Conservation (phyloP, 2,329 filamentous ascomycete species). For the Pyrenophora teres region DNA sequence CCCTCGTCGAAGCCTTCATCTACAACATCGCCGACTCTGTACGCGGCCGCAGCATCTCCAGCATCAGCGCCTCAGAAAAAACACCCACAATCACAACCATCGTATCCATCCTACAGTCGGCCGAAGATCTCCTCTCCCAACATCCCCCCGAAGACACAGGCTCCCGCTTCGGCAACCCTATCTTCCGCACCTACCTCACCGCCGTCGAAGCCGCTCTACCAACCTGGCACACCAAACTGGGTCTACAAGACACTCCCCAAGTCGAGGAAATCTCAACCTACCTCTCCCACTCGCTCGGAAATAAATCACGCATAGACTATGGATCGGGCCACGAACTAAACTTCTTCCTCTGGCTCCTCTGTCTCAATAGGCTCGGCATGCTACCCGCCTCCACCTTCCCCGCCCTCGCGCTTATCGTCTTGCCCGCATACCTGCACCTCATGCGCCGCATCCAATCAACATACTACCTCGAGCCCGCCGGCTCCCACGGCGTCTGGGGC, state of each 20-base stretch:
- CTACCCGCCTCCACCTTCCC: conserved; percentile 71
- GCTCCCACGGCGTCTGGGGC: conserved; percentile 59
- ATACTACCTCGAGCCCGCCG: conserved; percentile 88
- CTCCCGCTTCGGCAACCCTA: conserved; percentile 92
- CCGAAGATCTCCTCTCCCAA: conserved; percentile 67
- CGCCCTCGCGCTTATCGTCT: conserved; percentile 75
- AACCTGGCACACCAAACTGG: conserved; percentile 69
- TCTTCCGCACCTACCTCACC: conserved; percentile 82
- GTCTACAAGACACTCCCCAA: conserved; percentile 58
- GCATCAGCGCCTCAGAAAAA: conserved; percentile 62
- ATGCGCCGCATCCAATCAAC: conserved; percentile 89
- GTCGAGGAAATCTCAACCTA: conserved; percentile 78
- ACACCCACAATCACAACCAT: conserved; percentile 67
- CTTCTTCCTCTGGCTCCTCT: conserved; percentile 96
- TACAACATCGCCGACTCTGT: conserved; percentile 86
- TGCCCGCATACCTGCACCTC: conserved; percentile 78
- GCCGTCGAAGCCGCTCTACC: conserved; percentile 56
- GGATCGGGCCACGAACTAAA: conserved; percentile 97
- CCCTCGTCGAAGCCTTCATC: conserved; percentile 79
- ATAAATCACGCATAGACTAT: conserved; percentile 82
- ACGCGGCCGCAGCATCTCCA: conserved; percentile 68
- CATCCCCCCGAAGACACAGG: conserved; percentile 86
- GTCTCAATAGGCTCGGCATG: conserved; percentile 77
- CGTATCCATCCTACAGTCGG: conserved; percentile 70
- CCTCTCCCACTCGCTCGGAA: conserved; percentile 82